A percentile compares a stretch with the other conserved stretches of the same genome.
Conservation (phyloP, 1,284 basidiomycete species). For the Ustilago tritici region DNA sequence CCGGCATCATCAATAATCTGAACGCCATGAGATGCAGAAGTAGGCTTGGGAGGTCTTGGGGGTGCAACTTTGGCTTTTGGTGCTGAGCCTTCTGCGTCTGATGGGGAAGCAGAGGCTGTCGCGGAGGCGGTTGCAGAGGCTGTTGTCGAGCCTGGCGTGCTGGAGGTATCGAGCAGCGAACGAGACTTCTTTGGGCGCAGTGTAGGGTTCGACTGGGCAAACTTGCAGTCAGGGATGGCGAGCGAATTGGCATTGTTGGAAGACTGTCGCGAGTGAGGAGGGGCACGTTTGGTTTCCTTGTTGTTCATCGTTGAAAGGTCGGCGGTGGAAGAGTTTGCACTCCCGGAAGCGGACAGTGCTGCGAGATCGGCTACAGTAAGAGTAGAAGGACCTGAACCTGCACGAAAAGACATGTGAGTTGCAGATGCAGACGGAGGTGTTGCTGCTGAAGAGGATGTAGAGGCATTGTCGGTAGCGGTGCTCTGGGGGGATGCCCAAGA, state of each 20-base stretch:
- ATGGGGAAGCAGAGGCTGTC: conserved; percentile 35
- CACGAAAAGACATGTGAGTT: not conserved
- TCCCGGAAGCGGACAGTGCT: conserved; percentile 13
- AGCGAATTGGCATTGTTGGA: conserved; percentile 13
- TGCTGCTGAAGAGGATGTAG: conserved; percentile 1
- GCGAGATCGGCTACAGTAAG: conserved; percentile 27
- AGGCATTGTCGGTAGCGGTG: conserved; percentile 12
- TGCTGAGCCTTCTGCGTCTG: conserved; percentile 30
- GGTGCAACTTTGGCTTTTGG: conserved; percentile 29
- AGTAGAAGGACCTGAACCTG: conserved; percentile 9
- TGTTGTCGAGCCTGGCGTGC: conserved; percentile 15
- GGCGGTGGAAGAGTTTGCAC: conserved; percentile 27
- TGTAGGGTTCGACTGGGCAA: conserved; percentile 23
- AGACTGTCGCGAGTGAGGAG: conserved; percentile 15
- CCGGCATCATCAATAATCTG: conserved; percentile 47
- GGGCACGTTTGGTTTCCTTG: conserved; percentile 4
- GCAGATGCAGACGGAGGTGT: not conserved
- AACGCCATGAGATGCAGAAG: conserved; percentile 20
- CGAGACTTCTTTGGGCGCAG: conserved; percentile 19
- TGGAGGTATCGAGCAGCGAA: conserved; percentile 12
- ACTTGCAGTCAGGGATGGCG: conserved; percentile 21
- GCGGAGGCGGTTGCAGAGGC: conserved; percentile 25
- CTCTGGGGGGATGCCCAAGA: conserved; percentile 16
- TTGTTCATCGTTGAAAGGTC: conserved; percentile 21
- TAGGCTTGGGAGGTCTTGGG: conserved; percentile 40